Evolutionary conservation across 1,284 basidiomycete genomes (phyloP), one percentile per base, ranked within the genome.

Genomic region (Cutaneotrichosporon sp.): DNA sequence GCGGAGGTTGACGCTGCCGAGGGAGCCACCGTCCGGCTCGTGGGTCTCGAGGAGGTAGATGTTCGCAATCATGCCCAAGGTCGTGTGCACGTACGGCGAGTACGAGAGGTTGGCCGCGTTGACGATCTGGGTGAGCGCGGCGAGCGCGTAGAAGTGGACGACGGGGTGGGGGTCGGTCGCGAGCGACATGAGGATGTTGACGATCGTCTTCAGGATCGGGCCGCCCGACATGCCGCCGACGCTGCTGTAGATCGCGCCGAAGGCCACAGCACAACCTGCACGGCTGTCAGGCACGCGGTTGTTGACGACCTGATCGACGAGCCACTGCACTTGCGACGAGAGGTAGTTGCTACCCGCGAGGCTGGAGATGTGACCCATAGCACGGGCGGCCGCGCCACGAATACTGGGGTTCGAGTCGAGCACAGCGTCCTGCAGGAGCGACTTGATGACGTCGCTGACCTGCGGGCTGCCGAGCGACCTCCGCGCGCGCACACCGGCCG

Each of bases 111-210:
- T 94, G 2, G 95, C 95, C 4, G 95, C 89, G 70, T 94, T 89
- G 74, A 97, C 89, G 55, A 99, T 95, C 29, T 87, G 84, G 11
- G 89, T 87, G 24, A 99, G 83, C 0, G 97, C 91, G 54, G 87
- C 87, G 62, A 99, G 83, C 1, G 95, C 89, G 85, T 90, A 94
- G 75, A 90, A 97, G 79, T 99, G 95, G 5, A 98, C 97, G 13
- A 94, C 86, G 0, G 97, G 97, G 76, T 99, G 97, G 0, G 97
- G 93, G 76, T 99, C 97, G 64, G 90, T 93, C 72, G 90, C 88
- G 31, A 99, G 85, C 2, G 95, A 97, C 87, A 97, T 93, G 52
- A 98, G 83, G 59, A 99, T 89, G 72, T 97, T 95, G 68, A 97
- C 90, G 0, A 95, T 92, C 0, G 95, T 98, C 80, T 98, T 98